Evolutionary conservation across 148 eudicot species (phyloP).

Genomic region (Arctostaphylos glauca): DNA sequence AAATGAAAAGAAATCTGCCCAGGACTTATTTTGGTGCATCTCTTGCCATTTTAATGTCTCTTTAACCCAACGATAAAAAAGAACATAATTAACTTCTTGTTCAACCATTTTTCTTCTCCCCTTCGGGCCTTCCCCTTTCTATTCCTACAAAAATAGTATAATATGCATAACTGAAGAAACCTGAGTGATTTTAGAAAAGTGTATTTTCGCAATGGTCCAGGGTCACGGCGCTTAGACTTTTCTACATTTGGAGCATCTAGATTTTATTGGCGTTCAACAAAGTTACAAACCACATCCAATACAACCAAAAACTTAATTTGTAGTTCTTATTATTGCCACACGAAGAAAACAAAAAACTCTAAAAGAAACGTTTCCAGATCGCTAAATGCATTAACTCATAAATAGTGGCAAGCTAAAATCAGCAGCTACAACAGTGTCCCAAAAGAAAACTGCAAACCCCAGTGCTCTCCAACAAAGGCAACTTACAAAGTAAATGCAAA

Average conservation of each 20-base stretch:
- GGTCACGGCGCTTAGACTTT: not conserved
- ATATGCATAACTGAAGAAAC: not conserved
- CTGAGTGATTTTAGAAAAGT: not conserved
- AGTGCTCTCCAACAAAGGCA: not conserved
- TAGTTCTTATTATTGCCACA: not conserved
- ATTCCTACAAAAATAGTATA: not conserved
- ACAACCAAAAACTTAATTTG: not conserved
- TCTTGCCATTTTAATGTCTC: too few relatives aligned
- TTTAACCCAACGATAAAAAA: not conserved
- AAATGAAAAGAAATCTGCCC: too few relatives aligned
- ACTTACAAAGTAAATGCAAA: not conserved
- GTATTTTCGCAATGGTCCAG: not conserved
- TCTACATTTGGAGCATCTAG: not conserved
- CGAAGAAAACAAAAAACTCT: not conserved
- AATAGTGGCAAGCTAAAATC: slow-evolving; percentile 11
- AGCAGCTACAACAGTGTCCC: not conserved
- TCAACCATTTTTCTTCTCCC: not conserved
- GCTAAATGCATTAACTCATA: not conserved
- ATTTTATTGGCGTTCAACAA: not conserved
- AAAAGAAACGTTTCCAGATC: not conserved
- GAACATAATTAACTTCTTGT: not conserved
- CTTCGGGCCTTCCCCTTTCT: not conserved
- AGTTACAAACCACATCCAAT: not conserved
- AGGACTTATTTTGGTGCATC: too few relatives aligned
- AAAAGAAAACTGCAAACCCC: not conserved